Base-by-base conservation (phyloP, 2,329 filamentous ascomycete species). In the Epichloe typhina region DNA sequence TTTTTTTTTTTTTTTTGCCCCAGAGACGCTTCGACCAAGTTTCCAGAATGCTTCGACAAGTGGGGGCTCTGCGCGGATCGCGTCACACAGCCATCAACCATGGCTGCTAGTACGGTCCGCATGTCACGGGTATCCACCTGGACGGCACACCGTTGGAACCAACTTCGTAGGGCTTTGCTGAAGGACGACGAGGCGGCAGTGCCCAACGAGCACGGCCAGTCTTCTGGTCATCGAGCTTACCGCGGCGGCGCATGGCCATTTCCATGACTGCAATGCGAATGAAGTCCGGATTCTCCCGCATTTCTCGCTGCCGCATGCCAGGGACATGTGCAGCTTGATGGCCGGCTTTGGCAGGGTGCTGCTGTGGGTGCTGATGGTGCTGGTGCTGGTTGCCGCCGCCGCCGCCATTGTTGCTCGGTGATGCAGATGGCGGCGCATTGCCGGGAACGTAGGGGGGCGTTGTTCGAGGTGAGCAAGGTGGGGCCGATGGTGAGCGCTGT, bases 181-280 rank as follows among this genome's bases (percentile, higher is more conserved):
- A 68, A 38, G 73, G 65, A 61, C 79, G 79, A 55, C 82, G 72
- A n/a, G 82, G 79, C 9, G 82, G 81, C n/a, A 85, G 70, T 7
- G 80, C 76, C 74, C 81, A 83, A 45, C 79, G 75, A n/a, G 82
- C 82, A 46, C 81, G 75, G 31, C 82, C 82, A n/a, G 81, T 79
- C 50, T 75, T 75, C 55, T 80, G 75, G 58, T 82, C 78, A 57
- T 83, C 80, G 48, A 85, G 69, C 63, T 85, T 85, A 57, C 82
- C 82, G 42, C 70, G 71, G 59, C 76, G 78, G 51, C 82, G 77
- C 82, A 85, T 85, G 12, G 81, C 76, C 76, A 85, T 84, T 61
- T 85, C 82, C 74, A 85, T 79, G 47, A 85, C 82, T 37, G 82
- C 82, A 50, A 85, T 77, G 57, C 82, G 77, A 60, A 85, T 84